Conservation (phyloP, 116 monocot genomes). For the Zostera marina region DNA sequence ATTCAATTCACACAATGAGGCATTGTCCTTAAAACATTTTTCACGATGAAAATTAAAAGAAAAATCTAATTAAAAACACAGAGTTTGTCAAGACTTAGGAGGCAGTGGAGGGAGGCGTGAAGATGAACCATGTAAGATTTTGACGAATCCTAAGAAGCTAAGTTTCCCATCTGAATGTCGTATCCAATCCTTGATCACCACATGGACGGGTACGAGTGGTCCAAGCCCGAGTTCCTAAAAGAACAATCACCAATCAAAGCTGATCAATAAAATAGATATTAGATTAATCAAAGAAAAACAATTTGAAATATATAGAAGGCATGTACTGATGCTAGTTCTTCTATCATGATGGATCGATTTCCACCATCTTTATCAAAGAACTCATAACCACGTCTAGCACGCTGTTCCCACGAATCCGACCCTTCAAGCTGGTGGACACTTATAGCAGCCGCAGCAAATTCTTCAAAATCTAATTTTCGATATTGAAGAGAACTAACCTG, state of each 20-base stretch:
- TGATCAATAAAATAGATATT: no score
- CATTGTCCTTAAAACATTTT: no score
- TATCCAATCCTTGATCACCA: constrained; percentile 81
- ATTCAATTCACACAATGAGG: no score
- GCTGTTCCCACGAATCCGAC: constrained; percentile 56
- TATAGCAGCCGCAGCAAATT: constrained; percentile 57
- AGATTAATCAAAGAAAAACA: not conserved
- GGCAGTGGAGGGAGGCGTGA: constrained; percentile 10
- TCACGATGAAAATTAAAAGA: not conserved
- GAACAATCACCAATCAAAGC: not conserved
- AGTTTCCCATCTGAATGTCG: constrained; percentile 80
- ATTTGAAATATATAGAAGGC: not conserved
- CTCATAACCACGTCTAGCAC: constrained; percentile 44
- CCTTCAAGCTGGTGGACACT: constrained; percentile 76
- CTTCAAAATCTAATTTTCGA: constrained; percentile 63
- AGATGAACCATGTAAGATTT: constrained; percentile 55
- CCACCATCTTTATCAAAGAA: constrained; percentile 55
- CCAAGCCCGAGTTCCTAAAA: constrained; percentile 63
- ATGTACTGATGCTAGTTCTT: constrained; percentile 72
- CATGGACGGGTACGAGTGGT: constrained; percentile 57
- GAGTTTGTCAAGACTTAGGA: not conserved
- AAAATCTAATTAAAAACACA: not conserved
- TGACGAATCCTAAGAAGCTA: constrained; percentile 73
- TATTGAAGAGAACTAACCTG: constrained; percentile 74
- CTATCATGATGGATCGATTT: constrained; percentile 58